Percentiles rank a stretch among this genome's conserved stretches.
Conservation (phyloP, 2,329 filamentous ascomycete species). For the Drechslerella coelobrocha region DNA sequence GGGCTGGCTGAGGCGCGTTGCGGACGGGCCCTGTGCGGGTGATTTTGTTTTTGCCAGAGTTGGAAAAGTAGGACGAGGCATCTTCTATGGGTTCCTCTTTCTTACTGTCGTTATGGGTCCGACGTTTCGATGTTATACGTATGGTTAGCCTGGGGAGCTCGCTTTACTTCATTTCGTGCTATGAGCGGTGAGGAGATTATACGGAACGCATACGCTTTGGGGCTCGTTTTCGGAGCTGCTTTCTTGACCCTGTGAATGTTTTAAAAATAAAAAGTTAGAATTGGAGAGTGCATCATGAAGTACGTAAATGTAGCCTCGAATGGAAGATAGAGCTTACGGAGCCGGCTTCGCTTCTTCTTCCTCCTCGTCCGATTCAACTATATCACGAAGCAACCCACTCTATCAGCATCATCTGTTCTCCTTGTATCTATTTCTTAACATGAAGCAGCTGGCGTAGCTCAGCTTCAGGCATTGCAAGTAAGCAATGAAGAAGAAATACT, state of each 20-base stretch:
- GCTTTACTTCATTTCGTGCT: no score
- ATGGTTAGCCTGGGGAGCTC: not conserved
- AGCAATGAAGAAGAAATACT: no score
- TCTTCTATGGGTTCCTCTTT: constrained; percentile 63
- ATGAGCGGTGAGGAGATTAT: no score
- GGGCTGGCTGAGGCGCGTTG: constrained; percentile 44
- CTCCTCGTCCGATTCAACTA: constrained; percentile 57
- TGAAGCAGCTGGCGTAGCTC: no score
- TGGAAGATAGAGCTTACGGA: constrained; percentile 21
- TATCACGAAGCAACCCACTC: constrained; percentile 9
- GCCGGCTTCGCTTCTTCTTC: constrained; percentile 57
- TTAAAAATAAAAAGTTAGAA: constrained; percentile 1
- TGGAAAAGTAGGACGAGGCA: constrained; percentile 69
- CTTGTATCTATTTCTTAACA: no score
- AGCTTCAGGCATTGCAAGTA: not conserved
- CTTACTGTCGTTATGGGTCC: constrained; percentile 53
- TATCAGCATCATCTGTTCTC: constrained; percentile 9
- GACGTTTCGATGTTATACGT: constrained; percentile 10
- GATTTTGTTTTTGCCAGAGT: constrained; percentile 65
- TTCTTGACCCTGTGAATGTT: constrained; percentile 58
- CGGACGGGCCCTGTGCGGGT: constrained; percentile 61
- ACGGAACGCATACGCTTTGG: constrained; percentile 35
- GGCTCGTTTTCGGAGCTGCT: constrained; percentile 54
- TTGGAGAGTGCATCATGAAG: not conserved
- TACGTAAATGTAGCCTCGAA: not conserved